Base-by-base conservation (phyloP, 2,329 filamentous ascomycete species). In the Diaporthe batatas region DNA sequence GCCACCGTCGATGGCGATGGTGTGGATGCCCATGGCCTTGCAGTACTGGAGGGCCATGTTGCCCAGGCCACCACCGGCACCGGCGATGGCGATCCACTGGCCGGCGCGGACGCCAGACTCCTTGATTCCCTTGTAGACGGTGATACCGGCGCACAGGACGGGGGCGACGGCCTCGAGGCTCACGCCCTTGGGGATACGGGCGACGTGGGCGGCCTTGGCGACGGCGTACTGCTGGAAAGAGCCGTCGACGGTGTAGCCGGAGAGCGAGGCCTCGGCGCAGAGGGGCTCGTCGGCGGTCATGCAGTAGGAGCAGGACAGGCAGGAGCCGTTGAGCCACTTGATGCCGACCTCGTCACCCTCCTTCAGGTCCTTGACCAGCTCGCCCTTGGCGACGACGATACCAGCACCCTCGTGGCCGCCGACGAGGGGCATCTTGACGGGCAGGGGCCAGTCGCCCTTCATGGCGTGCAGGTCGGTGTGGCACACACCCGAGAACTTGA, bases 361-460 rank as follows among this genome's bases (percentile, higher is more conserved):
- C 94, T 74, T 29, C 36, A 75, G 39, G 59, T 74, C 74, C 5
- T 58, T 47, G 62, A 74, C 94, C 72, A 97, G 88, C 78, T 94
- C 94, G 82, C 94, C 94, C 76, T 94, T 94, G 36, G 94, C 94
- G 80, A 95, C 95, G 75, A 97, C 94, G 76, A 98, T 92, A 76
- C 94, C 95, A 34, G 97, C 90, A 51, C 95, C 90, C 81, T 92
- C 90, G 83, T 92, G 92, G 70, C 94, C 94, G 80, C 95, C 95
- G 72, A 98, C 92, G 12, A 98, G 89, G 51, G 94, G 94, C 75
- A 95, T 85, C 86, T 97, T 97, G 79, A 89, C 89, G n/a, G 86
- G 82, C 69, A 97, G 84, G 68, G 95, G 94, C 94, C 95, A 98
- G 85, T 98, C 94, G 71, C 94, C 95, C 75, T 94, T 93, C 83